Base-by-base conservation (phyloP, 2,329 filamentous ascomycete genomes). In the Fusarium sp. region DNA sequence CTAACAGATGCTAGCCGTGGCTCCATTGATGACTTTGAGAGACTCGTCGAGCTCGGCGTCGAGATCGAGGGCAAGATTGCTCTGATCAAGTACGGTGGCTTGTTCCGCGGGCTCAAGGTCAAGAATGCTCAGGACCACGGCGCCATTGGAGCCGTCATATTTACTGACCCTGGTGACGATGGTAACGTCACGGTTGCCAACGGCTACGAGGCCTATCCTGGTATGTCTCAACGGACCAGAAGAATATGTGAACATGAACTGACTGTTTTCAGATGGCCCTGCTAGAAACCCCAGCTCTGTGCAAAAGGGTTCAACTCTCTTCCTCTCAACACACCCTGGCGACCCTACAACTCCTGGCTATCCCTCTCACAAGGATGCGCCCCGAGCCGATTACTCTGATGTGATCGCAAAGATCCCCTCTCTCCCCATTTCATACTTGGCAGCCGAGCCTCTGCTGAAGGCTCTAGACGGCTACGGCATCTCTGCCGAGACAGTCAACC, bases 131-230 rank as follows among this genome's bases (percentile, higher is more conserved):
- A 95, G 79, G 93, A 97, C 74, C 86, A 97, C 20, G 95, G 95
- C 14, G 95, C 96, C 87, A 86, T 97, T 36, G 95, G 94, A 16
- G 89, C 90, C 11, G 86, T 98, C 58, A 89, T 98, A 42, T 98
- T 95, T 82, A 91, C 88, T 20, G 95, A 98, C 79, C 95, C 95
- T 0, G 94, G 95, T 42, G 94, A 96, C 77, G 95, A 98, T 81
- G 93, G 93, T 4, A 86, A 92, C 10, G 85, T 94, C 25, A 96
- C 93, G 0, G 92, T 93, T 54, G 89, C 91, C 69, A 94, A 96
- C 74, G 94, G 94, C 1, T 88, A 93, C 74, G 88, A 91, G 65
- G 82, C 91, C 0, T 96, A 96, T 79, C 94, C 94, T 0, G 85
- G 81, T 82, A 59, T 25, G 74, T 67, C 14, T 13, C 20, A 4